phyloP scores from a whole-genome alignment of 768 basidiomycete genomes.

The Rubroboletus satanas region DNA sequence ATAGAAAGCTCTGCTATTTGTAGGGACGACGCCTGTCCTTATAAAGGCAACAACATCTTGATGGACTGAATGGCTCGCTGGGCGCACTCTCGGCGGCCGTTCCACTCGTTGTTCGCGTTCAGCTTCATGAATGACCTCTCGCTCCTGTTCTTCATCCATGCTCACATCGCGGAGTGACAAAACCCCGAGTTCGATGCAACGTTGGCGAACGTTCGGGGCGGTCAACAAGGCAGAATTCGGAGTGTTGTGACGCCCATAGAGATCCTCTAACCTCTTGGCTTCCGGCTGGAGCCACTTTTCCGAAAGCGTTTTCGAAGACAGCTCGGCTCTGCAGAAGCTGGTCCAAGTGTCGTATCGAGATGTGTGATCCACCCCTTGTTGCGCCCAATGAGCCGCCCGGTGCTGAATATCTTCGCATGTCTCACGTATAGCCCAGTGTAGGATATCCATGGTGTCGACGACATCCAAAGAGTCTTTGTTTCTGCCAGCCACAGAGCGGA shows the following conservation, averaged over 20 bases:
- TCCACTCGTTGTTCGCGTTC: conserved; percentile 41
- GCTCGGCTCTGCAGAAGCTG: conserved; percentile 8
- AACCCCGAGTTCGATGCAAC: too few species aligned
- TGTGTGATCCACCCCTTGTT: too few species aligned
- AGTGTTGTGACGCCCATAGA: conserved; percentile 24
- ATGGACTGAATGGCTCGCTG: neutral
- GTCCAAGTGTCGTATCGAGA: too few species aligned
- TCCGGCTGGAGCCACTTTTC: conserved; percentile 37
- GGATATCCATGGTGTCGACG: too few species aligned
- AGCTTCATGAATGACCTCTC: conserved; percentile 43
- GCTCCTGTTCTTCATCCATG: too few species aligned
- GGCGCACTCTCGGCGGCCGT: conserved; percentile 30
- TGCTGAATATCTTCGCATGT: too few species aligned
- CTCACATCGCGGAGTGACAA: too few species aligned
- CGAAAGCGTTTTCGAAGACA: neutral
- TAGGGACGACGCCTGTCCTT: conserved; percentile 24
- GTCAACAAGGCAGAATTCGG: neutral
- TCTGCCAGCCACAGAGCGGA: too few species aligned
- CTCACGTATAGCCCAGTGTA: too few species aligned
- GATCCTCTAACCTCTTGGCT: conserved; percentile 33
- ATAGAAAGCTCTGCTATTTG: conserved; percentile 19
- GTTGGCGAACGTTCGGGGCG: too few species aligned
- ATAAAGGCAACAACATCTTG: conserved; percentile 24
- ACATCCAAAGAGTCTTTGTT: too few species aligned
- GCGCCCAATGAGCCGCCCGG: too few species aligned